Conservation (phyloP, 306 rosid species). For the Pachyrhizus erosus region DNA sequence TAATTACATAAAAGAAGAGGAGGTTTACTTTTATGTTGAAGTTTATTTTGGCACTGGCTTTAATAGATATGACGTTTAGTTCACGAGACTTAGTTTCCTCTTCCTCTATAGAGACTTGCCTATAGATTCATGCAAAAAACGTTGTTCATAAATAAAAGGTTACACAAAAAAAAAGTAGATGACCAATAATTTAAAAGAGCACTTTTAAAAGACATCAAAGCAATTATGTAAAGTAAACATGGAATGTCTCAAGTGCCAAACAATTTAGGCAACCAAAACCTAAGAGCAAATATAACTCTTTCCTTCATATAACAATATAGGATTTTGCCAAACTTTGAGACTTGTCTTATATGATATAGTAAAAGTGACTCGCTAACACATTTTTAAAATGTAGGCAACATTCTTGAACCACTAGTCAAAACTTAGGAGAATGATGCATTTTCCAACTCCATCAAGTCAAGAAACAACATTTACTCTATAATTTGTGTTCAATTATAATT, state of each 20-base stretch:
- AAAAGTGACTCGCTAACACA: background rate
- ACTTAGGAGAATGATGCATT: background rate
- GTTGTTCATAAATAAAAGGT: conserved; percentile 20
- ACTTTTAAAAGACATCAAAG: conserved; percentile 19
- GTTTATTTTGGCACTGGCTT: conserved; percentile 57
- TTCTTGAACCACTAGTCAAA: background rate
- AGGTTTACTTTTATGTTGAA: conserved; percentile 51
- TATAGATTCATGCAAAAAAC: conserved; percentile 31
- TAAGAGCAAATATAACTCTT: background rate
- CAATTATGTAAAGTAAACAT: background rate
- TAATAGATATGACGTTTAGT: conserved; percentile 53
- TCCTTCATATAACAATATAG: conserved; percentile 15
- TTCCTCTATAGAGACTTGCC: conserved; percentile 62
- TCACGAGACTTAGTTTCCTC: conserved; percentile 59
- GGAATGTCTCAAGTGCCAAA: conserved; percentile 3
- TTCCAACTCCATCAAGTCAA: background rate
- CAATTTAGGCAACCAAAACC: conserved; percentile 1
- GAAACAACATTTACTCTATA: conserved; percentile 6
- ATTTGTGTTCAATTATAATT: background rate
- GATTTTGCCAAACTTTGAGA: too few species aligned
- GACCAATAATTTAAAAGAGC: background rate
- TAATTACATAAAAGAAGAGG: background rate
- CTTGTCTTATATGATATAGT: background rate
- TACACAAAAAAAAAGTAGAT: background rate
- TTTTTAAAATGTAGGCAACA: background rate